phyloP scores from a whole-genome alignment of 306 rosid species.

The Pueraria montana region DNA sequence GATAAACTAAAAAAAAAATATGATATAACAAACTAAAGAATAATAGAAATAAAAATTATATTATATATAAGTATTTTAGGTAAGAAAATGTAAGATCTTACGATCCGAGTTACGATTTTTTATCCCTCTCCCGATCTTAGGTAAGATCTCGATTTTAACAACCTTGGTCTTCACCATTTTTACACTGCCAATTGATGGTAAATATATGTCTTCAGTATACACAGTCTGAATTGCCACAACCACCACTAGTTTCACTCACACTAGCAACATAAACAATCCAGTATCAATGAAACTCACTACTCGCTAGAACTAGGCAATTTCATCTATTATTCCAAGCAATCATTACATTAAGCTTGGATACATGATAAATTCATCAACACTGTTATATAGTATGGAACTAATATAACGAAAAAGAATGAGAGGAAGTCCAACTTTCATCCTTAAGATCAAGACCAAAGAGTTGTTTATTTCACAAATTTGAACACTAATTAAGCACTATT shows the following conservation, averaged over 20 bases:
- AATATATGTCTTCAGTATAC: constrained; percentile 5
- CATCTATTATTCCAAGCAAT: neutral
- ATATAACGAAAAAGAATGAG: no score
- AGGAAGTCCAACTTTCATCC: constrained; percentile 15
- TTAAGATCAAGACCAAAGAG: neutral
- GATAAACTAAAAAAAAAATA: no score
- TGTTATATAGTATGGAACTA: no score
- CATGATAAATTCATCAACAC: no score
- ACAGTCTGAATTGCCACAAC: neutral
- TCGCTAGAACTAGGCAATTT: neutral
- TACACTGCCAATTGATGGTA: neutral
- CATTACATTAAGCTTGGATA: neutral
- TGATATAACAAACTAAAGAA: no score
- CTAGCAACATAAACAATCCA: neutral
- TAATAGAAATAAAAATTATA: no score
- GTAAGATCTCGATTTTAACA: no score
- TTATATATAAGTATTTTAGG: no score
- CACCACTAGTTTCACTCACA: neutral
- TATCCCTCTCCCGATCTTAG: no score
- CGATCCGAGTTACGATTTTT: no score
- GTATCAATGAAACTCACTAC: neutral
- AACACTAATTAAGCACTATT: neutral
- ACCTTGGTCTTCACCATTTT: no score
- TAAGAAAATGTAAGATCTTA: no score
- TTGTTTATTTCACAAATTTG: neutral